Percentiles rank a stretch among this genome's conserved stretches.
Conservation (phyloP, 441 rosid genomes). For the Gossypium gossypioides region DNA sequence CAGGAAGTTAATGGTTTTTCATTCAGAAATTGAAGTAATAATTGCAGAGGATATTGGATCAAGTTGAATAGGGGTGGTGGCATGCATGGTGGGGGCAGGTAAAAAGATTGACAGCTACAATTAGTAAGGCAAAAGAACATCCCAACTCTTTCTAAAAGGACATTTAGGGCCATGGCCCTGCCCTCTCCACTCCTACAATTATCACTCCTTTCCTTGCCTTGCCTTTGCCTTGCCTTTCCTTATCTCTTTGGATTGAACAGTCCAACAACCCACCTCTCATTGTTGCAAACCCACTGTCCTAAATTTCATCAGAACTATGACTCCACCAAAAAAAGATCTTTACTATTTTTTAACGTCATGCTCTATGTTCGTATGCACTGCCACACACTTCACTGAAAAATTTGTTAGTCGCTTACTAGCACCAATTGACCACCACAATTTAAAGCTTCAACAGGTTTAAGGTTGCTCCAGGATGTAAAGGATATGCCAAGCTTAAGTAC, state of each 20-base stretch:
- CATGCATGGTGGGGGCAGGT: constrained; percentile 12
- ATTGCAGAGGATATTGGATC: constrained; percentile 20
- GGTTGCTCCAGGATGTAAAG: background rate
- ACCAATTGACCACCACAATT: background rate
- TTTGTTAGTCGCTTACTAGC: background rate
- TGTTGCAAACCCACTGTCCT: constrained; percentile 14
- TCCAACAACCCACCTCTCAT: constrained; percentile 16
- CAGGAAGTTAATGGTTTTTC: background rate
- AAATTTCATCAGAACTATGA: constrained; percentile 13
- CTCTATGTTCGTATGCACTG: background rate
- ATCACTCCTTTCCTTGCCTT: constrained; percentile 7
- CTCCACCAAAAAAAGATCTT: background rate
- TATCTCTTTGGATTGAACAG: constrained; percentile 24
- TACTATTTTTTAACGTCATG: background rate
- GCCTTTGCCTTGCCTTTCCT: constrained; percentile 21
- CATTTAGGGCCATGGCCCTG: constrained; percentile 18
- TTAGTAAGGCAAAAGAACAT: constrained; percentile 16
- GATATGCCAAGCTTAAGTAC: background rate
- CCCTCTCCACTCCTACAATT: constrained; percentile 15
- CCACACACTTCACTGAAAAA: background rate
- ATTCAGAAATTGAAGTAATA: background rate
- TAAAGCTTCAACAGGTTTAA: background rate
- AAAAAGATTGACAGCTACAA: constrained; percentile 27
- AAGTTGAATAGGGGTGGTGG: constrained; percentile 12
- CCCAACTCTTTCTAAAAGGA: constrained; percentile 19